A percentile compares a stretch with the other conserved stretches of the same genome.
These are phyloP conservation scores for Trametes sp. DNA, from an alignment of 1,284 basidiomycete species.

Conservation along the genomic window DNA sequence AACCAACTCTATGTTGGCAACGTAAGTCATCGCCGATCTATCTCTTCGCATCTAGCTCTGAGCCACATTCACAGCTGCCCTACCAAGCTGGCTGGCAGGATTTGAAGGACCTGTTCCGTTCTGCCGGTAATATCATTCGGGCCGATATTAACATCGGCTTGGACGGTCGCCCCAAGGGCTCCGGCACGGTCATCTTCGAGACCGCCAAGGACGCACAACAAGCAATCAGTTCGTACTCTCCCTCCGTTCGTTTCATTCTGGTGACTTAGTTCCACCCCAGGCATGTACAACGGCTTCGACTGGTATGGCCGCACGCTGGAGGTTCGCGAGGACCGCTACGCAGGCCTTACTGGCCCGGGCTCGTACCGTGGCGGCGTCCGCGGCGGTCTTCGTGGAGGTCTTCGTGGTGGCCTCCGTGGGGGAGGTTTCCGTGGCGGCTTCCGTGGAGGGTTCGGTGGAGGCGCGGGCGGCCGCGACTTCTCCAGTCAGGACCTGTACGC, in stretches of 20 bases:
- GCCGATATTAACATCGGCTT: constrained; percentile 93
- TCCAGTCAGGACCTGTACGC: constrained; percentile 82
- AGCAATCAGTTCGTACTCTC: constrained; percentile 77
- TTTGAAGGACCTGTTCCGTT: constrained; percentile 95
- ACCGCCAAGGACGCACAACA: constrained; percentile 89
- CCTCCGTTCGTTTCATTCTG: background rate
- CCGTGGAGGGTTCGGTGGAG: constrained; percentile 44
- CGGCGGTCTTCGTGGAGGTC: constrained; percentile 55
- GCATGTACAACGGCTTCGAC: constrained; percentile 93
- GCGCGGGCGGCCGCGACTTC: constrained; percentile 71
- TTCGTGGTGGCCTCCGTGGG: constrained; percentile 65
- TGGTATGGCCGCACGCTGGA: constrained; percentile 94
- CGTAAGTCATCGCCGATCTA: constrained; percentile 53
- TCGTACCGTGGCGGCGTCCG: constrained; percentile 66
- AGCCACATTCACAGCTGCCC: constrained; percentile 69
- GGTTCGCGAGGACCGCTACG: constrained; percentile 94
- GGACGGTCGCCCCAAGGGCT: constrained; percentile 94
- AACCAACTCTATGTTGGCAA: constrained; percentile 95
- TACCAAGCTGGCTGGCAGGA: constrained; percentile 99
- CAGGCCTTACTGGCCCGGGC: constrained; percentile 75
- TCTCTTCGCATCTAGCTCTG: background rate
- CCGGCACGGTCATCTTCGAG: constrained; percentile 94
- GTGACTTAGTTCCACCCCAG: constrained; percentile 48
- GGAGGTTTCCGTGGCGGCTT: constrained; percentile 61
- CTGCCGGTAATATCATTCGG: constrained; percentile 92